Evolutionary conservation across 257 asterid species (phyloP).

Genomic region (Solanum chaucha): DNA sequence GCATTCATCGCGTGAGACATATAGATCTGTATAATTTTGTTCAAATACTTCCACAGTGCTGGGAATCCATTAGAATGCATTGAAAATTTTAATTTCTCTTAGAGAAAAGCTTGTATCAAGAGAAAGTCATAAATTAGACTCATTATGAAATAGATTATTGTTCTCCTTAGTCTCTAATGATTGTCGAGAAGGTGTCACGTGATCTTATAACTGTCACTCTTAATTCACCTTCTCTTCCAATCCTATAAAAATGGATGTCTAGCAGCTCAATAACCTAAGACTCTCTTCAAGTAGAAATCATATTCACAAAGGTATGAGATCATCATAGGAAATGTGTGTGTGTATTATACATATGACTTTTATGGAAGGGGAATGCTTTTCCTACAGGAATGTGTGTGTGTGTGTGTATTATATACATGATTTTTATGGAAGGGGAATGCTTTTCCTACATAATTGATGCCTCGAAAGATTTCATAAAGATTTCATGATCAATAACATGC

Average conservation of each 20-base stretch:
- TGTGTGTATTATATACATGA: background rate
- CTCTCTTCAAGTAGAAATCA: background rate
- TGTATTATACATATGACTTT: background rate
- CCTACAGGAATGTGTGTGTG: background rate
- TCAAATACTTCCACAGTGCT: background rate
- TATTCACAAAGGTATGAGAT: background rate
- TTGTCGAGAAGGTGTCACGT: background rate
- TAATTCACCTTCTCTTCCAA: background rate
- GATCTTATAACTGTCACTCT: background rate
- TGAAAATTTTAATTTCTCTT: background rate
- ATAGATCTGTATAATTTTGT: background rate
- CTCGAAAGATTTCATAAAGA: background rate
- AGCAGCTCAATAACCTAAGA: background rate
- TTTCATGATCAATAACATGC: background rate
- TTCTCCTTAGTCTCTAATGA: background rate
- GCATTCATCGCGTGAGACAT: background rate
- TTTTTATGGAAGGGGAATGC: background rate
- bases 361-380: background rate
- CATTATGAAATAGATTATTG: background rate
- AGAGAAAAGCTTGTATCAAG: background rate
- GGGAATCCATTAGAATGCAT: background rate
- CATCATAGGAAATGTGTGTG: background rate
- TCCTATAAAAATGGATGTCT: background rate
- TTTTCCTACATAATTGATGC: background rate
- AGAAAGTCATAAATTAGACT: background rate